Percentiles rank a stretch among this genome's conserved stretches.
Conservation (phyloP, 2,329 filamentous ascomycete species). For the Phoma sp. region DNA sequence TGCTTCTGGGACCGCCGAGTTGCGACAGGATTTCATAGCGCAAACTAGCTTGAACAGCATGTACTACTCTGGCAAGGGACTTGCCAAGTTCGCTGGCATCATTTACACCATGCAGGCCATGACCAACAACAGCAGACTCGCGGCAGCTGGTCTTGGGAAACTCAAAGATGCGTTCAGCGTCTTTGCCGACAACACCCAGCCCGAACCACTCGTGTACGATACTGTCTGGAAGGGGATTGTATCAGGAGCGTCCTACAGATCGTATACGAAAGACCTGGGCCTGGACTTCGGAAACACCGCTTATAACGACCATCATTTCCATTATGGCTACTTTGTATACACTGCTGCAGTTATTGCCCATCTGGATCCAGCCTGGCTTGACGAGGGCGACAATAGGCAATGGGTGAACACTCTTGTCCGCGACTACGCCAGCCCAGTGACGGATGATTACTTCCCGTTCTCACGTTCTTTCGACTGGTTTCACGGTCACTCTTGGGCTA, state of each 20-base stretch:
- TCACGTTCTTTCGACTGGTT: constrained; percentile 84
- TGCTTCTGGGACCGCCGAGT: constrained; percentile 70
- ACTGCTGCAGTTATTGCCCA: constrained; percentile 85
- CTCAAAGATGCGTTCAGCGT: constrained; percentile 58
- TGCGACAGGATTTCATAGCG: constrained; percentile 75
- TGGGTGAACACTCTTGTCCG: constrained; percentile 86
- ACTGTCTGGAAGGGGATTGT: constrained; percentile 81
- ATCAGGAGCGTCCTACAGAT: constrained; percentile 72
- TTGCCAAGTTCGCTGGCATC: constrained; percentile 56
- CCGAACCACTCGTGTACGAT: constrained; percentile 65
- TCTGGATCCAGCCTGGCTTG: constrained; percentile 79
- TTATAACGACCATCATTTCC: constrained; percentile 76
- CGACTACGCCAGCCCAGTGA: constrained; percentile 79
- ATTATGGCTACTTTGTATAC: constrained; percentile 87
- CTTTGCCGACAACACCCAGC: constrained; percentile 57
- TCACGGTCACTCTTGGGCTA: constrained; percentile 91
- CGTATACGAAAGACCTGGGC: constrained; percentile 53
- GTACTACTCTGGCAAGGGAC: constrained; percentile 80
- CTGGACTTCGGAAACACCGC: constrained; percentile 90
- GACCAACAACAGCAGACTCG: constrained; percentile 65
- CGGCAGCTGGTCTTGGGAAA: constrained; percentile 60
- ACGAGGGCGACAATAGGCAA: constrained; percentile 68
- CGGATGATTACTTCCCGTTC: constrained; percentile 78
- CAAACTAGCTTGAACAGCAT: constrained; percentile 87
- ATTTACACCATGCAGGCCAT: constrained; percentile 60